Percentiles rank a stretch among this genome's conserved stretches.
Evolutionary conservation across 257 asterid species (phyloP).

Genomic region (Solanum peruvianum): DNA sequence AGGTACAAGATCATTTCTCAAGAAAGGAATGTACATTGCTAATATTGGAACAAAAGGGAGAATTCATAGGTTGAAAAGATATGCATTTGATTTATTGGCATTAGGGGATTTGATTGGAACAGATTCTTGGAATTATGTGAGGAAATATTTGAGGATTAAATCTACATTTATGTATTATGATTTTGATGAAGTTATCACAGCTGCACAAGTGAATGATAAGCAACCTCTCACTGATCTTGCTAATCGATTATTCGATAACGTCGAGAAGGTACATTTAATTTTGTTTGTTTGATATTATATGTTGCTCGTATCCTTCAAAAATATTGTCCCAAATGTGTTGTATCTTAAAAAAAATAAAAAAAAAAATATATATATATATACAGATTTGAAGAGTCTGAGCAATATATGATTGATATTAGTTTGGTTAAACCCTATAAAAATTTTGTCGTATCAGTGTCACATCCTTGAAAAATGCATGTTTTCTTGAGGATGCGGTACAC

Average conservation of each 20-base stretch:
- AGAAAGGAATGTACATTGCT: conserved; percentile 49
- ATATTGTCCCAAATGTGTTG: rapidly evolving
- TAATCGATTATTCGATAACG: conserved; percentile 59
- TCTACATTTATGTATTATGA: conserved; percentile 72
- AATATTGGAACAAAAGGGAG: conserved; percentile 55
- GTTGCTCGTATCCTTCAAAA: not conserved
- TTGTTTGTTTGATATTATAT: not conserved
- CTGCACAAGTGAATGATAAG: conserved; percentile 42
- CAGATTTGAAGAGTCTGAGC: not conserved
- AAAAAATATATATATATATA: no score
- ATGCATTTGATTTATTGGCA: conserved; percentile 73
- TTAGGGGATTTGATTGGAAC: conserved; percentile 66
- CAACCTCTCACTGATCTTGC: conserved; percentile 54
- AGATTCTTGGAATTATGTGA: conserved; percentile 61
- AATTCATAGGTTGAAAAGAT: conserved; percentile 51
- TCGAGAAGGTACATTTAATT: conserved; percentile 40
- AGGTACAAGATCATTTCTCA: conserved; percentile 48
- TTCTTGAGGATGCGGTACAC: not conserved
- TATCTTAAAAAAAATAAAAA: not conserved
- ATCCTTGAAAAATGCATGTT: not conserved
- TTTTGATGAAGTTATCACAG: conserved; percentile 62
- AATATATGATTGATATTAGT: not conserved
- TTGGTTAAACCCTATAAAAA: not conserved
- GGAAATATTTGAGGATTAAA: conserved; percentile 49
- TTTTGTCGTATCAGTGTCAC: not conserved